Conservation (phyloP, 2,329 filamentous ascomycete species). For the Chaetomium globosum region DNA sequence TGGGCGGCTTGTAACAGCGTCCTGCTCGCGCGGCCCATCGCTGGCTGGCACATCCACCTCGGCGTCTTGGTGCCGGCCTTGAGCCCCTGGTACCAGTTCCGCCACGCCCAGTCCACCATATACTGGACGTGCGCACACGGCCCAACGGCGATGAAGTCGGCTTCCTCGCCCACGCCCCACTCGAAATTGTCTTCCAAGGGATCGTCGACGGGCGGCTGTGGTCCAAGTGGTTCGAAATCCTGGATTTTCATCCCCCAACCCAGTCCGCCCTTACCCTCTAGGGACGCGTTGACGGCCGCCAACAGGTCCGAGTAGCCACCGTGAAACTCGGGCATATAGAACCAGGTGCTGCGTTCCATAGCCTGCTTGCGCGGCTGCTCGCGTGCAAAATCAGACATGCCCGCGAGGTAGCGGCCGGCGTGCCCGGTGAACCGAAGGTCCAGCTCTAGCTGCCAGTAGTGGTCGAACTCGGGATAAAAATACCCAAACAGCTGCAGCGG, state of each 20-base stretch:
- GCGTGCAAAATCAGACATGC: slow-evolving; percentile 19
- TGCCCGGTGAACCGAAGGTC: slow-evolving; percentile 19
- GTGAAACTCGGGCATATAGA: slow-evolving; percentile 19
- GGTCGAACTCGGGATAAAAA: slow-evolving; percentile 20
- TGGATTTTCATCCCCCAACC: slow-evolving; percentile 13
- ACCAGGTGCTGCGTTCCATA: slow-evolving; percentile 19
- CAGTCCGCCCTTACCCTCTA: slow-evolving; percentile 13
- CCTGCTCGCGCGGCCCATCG: slow-evolving; percentile 22
- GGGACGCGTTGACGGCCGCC: slow-evolving; percentile 3
- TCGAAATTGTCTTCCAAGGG: slow-evolving; percentile 15
- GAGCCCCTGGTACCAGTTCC: slow-evolving; percentile 15
- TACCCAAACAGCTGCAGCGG: slow-evolving; percentile 18
- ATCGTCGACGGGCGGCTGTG: slow-evolving; percentile 14
- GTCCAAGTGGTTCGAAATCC: slow-evolving; percentile 18
- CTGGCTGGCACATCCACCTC: slow-evolving; percentile 21
- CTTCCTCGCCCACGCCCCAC: slow-evolving; percentile 22
- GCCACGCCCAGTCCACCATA: slow-evolving; percentile 16
- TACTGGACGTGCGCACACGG: slow-evolving; percentile 9
- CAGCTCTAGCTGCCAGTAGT: slow-evolving; percentile 20
- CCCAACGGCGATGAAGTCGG: slow-evolving; percentile 15
- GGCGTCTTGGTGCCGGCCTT: slow-evolving; percentile 9
- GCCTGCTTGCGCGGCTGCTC: slow-evolving; percentile 18
- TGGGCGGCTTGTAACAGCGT: slow-evolving; percentile 12
- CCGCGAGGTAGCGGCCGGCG: slow-evolving; percentile 16
- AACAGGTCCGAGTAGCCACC: slow-evolving; percentile 13